Conservation (phyloP, 2,329 filamentous ascomycete genomes). For the Xylariomycetidae sp. region DNA sequence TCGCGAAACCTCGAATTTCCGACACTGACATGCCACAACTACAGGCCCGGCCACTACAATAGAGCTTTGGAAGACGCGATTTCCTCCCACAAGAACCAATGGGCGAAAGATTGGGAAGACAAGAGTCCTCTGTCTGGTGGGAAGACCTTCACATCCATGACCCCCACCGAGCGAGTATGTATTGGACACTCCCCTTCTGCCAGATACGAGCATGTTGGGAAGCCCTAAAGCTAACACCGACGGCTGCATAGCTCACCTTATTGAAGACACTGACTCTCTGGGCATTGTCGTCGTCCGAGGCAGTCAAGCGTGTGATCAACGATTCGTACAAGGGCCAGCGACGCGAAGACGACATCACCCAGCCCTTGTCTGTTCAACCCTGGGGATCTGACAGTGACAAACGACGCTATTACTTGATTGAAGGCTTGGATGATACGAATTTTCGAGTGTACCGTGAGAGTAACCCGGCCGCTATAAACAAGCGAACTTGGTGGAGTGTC, state of each 20-base stretch:
- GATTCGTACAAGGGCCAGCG: constrained; percentile 84
- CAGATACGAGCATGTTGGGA: too few species aligned
- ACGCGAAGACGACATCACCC: constrained; percentile 74
- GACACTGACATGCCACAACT: too few species aligned
- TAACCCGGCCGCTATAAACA: constrained; percentile 70
- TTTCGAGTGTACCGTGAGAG: constrained; percentile 94
- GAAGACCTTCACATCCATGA: constrained; percentile 77
- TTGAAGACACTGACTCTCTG: constrained; percentile 81
- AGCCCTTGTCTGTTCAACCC: constrained; percentile 81
- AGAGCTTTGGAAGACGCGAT: constrained; percentile 93
- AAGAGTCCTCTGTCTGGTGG: constrained; percentile 79
- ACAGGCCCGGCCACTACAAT: constrained; percentile 84
- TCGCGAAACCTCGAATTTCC: not conserved
- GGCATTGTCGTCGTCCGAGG: constrained; percentile 84
- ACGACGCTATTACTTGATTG: constrained; percentile 87
- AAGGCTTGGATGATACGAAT: constrained; percentile 88
- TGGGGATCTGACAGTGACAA: constrained; percentile 90
- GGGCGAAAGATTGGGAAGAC: constrained; percentile 78
- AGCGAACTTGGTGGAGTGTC: constrained; percentile 88
- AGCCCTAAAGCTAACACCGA: too few species aligned
- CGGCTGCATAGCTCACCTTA: constrained; percentile 77
- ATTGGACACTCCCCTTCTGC: not conserved
- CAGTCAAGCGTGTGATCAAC: constrained; percentile 74
- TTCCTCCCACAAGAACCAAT: constrained; percentile 78
- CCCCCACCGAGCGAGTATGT: constrained; percentile 72